Base-by-base conservation (phyloP, 2,329 filamentous ascomycete species). In the Cercospora sp. region DNA sequence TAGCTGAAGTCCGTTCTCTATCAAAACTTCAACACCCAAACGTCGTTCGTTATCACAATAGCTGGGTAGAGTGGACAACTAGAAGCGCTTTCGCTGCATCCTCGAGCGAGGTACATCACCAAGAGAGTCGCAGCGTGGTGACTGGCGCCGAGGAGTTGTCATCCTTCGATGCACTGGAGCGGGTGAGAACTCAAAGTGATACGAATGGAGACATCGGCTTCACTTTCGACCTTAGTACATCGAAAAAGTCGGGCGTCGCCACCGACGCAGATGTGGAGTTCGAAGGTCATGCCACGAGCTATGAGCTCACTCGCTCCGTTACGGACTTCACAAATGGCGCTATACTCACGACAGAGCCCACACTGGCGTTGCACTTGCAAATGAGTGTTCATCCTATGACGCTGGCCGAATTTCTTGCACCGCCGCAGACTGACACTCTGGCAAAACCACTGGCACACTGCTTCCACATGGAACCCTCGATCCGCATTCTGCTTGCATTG, bases 341-440 rank as follows among this genome's bases (percentile, higher is more conserved):
- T 1, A 45, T 70, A 13, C 30, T 67, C n/a, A 55, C 63, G 2
- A 68, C 53, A 10, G 72, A 69, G 16, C 74, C 76, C 18, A 76
- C 57, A 10, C 73, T 88, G 10, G 84, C 85, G 5, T 80, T 90
- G 8, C 88, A 90, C 75, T 87, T 90, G n/a, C 88, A 90, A 73
- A 90, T 90, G 88, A 87, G 86, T 4, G 80, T 89, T 3, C 87
- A 89, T 75, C 87, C 88, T 0, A 82, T 89, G 63, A 89, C 87
- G 1, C 81, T 91, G 10, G 83, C 85, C 8, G 84, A 86, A 1
- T 90, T 87, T 72, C 76, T 91, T 5, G 84, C 81, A 57, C 77
- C 81, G 12, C 70, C 57, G n/a, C 64, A 63, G 18, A 67, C 13
- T 31, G 69, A 28, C 62, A 69, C 10, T 16, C 53, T 36, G 64